Conservation (phyloP, 495 filamentous ascomycete species). For the Entonaema liquescens region DNA sequence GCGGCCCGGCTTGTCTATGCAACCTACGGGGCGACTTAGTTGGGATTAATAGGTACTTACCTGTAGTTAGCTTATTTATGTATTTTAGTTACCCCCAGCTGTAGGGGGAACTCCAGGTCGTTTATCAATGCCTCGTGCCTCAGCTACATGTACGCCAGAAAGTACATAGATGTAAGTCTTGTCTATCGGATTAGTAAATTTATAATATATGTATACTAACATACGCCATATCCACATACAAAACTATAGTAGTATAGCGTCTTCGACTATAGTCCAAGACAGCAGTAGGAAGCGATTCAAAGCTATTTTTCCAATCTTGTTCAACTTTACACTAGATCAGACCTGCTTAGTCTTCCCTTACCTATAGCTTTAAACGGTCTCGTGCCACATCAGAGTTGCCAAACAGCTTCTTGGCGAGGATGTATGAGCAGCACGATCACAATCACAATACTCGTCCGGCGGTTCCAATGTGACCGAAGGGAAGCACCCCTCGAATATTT, state of each 20-base stretch:
- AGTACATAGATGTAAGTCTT: too few relatives aligned
- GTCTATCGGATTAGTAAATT: background rate
- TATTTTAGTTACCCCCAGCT: conserved; percentile 9
- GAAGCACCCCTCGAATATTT: conserved; percentile 2
- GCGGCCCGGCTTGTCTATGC: conserved; percentile 20
- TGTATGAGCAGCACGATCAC: conserved; percentile 1
- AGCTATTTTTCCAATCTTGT: conserved; percentile 14
- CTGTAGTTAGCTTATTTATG: background rate
- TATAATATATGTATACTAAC: conserved; percentile 3
- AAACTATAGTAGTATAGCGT: conserved; percentile 13
- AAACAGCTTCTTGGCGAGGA: conserved; percentile 6
- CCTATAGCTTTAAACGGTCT: conserved; percentile 27
- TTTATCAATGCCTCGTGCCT: conserved; percentile 21
- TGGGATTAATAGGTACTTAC: background rate
- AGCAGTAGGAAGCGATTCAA: conserved; percentile 30
- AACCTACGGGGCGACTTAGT: conserved; percentile 19
- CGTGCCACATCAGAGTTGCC: conserved; percentile 17
- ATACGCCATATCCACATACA: conserved; percentile 16
- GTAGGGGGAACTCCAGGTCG: conserved; percentile 13
- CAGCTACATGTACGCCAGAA: conserved; percentile 11
- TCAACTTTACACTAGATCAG: conserved; percentile 20
- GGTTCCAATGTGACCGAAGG: conserved; percentile 16
- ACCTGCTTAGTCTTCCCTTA: conserved; percentile 14
- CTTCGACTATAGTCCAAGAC: conserved; percentile 20
- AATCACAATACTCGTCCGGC: conserved; percentile 13